These are phyloP conservation scores for Aspergillus sergii DNA, from an alignment of 2,329 filamentous ascomycete genomes.

Conservation along the genomic window DNA sequence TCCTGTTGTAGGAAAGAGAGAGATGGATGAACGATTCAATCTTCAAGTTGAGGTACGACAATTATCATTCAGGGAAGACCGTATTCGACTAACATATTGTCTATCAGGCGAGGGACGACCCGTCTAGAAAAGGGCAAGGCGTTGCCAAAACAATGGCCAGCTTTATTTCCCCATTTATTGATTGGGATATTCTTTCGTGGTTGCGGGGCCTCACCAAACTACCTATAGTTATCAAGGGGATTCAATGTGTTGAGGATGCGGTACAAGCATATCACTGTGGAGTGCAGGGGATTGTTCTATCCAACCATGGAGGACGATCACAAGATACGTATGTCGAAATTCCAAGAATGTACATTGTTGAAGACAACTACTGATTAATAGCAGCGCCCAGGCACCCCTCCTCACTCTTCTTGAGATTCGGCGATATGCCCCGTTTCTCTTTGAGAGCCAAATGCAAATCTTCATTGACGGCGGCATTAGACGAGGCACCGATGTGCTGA, in stretches of 20 bases:
- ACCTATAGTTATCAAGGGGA: slow-evolving; percentile 42
- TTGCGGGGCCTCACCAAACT: slow-evolving; percentile 42
- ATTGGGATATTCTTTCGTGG: slow-evolving; percentile 40
- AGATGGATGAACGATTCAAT: slow-evolving; percentile 36
- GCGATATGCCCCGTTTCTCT: slow-evolving; percentile 61
- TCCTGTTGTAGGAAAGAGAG: slow-evolving; percentile 36
- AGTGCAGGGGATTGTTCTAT: slow-evolving; percentile 48
- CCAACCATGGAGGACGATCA: slow-evolving; percentile 50
- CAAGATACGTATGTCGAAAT: slow-evolving; percentile 40
- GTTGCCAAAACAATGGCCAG: slow-evolving; percentile 34
- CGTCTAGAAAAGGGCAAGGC: slow-evolving; percentile 22
- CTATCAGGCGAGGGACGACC: slow-evolving; percentile 14
- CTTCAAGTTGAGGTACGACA: slow-evolving; percentile 24
- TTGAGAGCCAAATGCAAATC: slow-evolving; percentile 60
- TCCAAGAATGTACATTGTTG: background rate
- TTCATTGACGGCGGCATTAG: slow-evolving; percentile 67
- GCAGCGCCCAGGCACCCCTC: slow-evolving; percentile 50
- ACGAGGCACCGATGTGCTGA: slow-evolving; percentile 69
- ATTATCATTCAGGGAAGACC: background rate
- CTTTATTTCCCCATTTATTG: slow-evolving; percentile 32
- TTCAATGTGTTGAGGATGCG: slow-evolving; percentile 55
- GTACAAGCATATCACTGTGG: slow-evolving; percentile 48
- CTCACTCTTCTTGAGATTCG: slow-evolving; percentile 66
- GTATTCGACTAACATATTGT: background rate
- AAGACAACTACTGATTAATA: background rate